These are phyloP conservation scores for Avicennia marina DNA, from an alignment of 257 asterid genomes.

Conservation along the genomic window DNA sequence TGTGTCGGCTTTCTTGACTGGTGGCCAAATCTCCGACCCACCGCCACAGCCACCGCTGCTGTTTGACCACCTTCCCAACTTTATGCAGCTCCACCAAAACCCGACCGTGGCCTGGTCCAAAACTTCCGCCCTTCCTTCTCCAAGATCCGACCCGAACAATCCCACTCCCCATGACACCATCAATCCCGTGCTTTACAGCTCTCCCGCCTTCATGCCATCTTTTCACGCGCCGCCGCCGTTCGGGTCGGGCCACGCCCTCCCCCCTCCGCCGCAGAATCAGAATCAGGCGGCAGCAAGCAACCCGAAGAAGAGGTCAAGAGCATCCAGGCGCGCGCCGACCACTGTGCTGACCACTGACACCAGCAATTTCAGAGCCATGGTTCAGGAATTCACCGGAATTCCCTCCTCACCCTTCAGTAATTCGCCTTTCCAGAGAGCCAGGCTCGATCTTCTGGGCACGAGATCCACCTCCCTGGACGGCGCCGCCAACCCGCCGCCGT, in stretches of 20 bases:
- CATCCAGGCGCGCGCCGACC: slow-evolving; percentile 90
- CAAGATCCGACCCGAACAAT: slow-evolving; percentile 35
- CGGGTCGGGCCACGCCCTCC: slow-evolving; percentile 1
- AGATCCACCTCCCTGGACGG: slow-evolving; percentile 34
- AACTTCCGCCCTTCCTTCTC: not conserved
- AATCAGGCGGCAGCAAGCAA: slow-evolving; percentile 39
- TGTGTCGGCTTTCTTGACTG: slow-evolving; percentile 21
- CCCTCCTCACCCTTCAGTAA: slow-evolving; percentile 72
- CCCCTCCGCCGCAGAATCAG: slow-evolving; percentile 6
- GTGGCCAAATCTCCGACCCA: slow-evolving; percentile 12
- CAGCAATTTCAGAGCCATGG: slow-evolving; percentile 92
- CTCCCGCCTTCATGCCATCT: slow-evolving; percentile 15
- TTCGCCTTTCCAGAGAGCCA: slow-evolving; percentile 37
- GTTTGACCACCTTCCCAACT: slow-evolving; percentile 51
- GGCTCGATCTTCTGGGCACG: slow-evolving; percentile 50
- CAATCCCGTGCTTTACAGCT: slow-evolving; percentile 14
- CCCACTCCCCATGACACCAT: slow-evolving; percentile 6
- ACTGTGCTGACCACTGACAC: slow-evolving; percentile 87
- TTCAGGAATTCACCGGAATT: slow-evolving; percentile 88
- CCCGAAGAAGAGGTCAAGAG: slow-evolving; percentile 79
- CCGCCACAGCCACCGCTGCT: slow-evolving; percentile 20
- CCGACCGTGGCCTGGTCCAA: slow-evolving; percentile 33
- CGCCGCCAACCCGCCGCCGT: slow-evolving; percentile 32
- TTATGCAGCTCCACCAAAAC: slow-evolving; percentile 28
- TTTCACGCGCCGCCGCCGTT: slow-evolving; percentile 3